These are phyloP conservation scores for Claviceps citrina DNA, from an alignment of 2,329 filamentous ascomycete species.

Conservation along the genomic window DNA sequence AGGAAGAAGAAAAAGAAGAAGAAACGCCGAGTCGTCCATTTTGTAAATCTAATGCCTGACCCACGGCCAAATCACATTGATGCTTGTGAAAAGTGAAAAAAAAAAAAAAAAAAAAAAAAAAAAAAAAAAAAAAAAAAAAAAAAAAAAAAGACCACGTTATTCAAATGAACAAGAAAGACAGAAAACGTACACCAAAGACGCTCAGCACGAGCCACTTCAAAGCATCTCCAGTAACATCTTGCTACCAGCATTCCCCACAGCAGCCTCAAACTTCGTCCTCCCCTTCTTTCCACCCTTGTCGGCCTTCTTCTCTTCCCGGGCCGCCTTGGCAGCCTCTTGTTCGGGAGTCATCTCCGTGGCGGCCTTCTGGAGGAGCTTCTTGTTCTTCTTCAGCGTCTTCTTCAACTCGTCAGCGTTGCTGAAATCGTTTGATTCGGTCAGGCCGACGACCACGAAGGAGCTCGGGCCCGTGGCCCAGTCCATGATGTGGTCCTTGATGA, in stretches of 20 bases:
- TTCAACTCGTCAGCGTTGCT: conserved; percentile 49
- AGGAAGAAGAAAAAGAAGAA: background rate
- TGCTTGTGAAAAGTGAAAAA: background rate
- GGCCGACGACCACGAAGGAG: conserved; percentile 69
- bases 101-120: no score
- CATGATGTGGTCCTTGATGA: conserved; percentile 60
- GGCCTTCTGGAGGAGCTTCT: conserved; percentile 53
- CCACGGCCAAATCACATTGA: background rate
- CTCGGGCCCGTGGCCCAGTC: conserved; percentile 77
- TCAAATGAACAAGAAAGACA: background rate
- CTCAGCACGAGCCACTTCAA: conserved; percentile 11
- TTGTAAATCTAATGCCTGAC: background rate
- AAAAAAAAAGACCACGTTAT: background rate
- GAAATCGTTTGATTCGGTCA: conserved; percentile 64
- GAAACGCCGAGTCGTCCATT: conserved; percentile 4
- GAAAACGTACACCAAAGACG: background rate
- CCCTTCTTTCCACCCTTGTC: conserved; percentile 27
- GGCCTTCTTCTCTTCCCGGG: conserved; percentile 28
- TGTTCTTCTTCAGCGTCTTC: conserved; percentile 56
- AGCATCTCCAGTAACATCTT: conserved; percentile 46
- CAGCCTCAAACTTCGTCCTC: conserved; percentile 28
- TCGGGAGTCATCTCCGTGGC: conserved; percentile 42
- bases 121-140: no score
- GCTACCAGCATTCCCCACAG: conserved; percentile 46
- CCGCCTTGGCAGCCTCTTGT: conserved; percentile 36